phyloP scores from a whole-genome alignment of 1,139 yeast species.

The Pichia sp. region DNA sequence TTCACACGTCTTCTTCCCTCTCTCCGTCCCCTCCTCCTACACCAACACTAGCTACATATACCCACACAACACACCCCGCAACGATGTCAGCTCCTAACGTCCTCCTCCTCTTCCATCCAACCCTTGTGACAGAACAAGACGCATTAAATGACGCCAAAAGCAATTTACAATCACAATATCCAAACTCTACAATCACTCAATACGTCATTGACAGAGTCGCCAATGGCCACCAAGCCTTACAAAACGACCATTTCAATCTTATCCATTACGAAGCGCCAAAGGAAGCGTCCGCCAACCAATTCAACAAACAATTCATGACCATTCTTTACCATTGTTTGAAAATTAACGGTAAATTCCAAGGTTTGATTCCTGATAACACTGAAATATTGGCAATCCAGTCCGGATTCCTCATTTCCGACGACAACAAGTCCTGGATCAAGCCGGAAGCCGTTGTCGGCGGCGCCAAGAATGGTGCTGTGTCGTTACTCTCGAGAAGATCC shows the following conservation, averaged over 20 bases:
- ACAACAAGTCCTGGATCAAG: constrained; percentile 43
- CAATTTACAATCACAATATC: constrained; percentile 22
- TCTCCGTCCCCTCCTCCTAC: background rate
- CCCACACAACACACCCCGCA: too few species aligned
- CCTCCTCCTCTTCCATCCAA: constrained; percentile 67
- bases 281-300: constrained; percentile 37
- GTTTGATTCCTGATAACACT: constrained; percentile 51
- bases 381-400: constrained; percentile 58
- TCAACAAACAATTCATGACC: constrained; percentile 46
- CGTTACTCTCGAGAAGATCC: constrained; percentile 23
- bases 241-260: constrained; percentile 41
- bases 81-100: constrained; percentile 11
- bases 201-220: constrained; percentile 73
- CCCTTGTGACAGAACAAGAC: constrained; percentile 61
- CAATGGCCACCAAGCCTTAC: constrained; percentile 50
- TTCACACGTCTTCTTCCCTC: too few species aligned
- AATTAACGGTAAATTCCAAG: constrained; percentile 50
- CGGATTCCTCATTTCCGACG: constrained; percentile 53
- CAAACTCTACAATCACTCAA: constrained; percentile 44
- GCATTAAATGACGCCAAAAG: constrained; percentile 42
- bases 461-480: background rate
- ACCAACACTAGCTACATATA: too few species aligned
- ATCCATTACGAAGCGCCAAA: constrained; percentile 64
- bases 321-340: constrained; percentile 42
- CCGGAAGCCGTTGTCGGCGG: constrained; percentile 32